These are phyloP conservation scores for Kingdonia uniflora DNA, from an alignment of 164 flowering plant species.

Conservation along the genomic window DNA sequence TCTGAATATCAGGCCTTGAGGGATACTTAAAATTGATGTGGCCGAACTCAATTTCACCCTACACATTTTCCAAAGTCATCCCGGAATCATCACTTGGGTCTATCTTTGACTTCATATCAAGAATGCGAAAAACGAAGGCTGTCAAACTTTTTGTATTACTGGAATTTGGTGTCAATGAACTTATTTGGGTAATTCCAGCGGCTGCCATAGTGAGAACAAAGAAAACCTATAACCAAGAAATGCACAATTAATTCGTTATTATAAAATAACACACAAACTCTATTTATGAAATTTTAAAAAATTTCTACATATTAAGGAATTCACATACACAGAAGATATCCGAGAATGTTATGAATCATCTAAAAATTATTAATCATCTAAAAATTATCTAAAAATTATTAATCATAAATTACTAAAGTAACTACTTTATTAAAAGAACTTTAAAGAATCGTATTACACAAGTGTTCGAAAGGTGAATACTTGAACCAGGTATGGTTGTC, in stretches of 20 bases:
- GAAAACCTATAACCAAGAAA: slow-evolving; percentile 30
- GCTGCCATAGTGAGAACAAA: slow-evolving; percentile 38
- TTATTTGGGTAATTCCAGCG: slow-evolving; percentile 29
- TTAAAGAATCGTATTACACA: too few species aligned
- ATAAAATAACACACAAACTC: not conserved
- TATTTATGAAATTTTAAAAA: not conserved
- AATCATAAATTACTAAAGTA: too few species aligned
- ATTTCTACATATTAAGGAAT: not conserved
- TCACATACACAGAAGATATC: slow-evolving; percentile 26
- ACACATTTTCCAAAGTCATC: slow-evolving; percentile 22
- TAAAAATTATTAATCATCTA: slow-evolving; percentile 53
- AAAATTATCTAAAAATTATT: slow-evolving; percentile 32
- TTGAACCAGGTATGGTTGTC: too few species aligned
- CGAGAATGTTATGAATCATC: slow-evolving; percentile 37
- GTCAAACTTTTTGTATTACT: slow-evolving; percentile 28
- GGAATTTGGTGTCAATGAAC: slow-evolving; percentile 27
- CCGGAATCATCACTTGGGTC: too few species aligned
- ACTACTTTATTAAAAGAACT: too few species aligned
- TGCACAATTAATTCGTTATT: not conserved
- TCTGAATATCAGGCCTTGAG: slow-evolving; percentile 28
- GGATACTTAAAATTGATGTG: slow-evolving; percentile 44
- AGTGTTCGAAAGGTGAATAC: too few species aligned
- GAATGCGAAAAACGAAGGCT: slow-evolving; percentile 33
- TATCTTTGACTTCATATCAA: slow-evolving; percentile 33
- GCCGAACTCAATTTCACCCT: slow-evolving; percentile 34